Percentiles rank a stretch among this genome's conserved stretches.
These are phyloP conservation scores for Cymbopogon flexuosus DNA, from an alignment of 202 grass and related monocot species.

Conservation along the genomic window DNA sequence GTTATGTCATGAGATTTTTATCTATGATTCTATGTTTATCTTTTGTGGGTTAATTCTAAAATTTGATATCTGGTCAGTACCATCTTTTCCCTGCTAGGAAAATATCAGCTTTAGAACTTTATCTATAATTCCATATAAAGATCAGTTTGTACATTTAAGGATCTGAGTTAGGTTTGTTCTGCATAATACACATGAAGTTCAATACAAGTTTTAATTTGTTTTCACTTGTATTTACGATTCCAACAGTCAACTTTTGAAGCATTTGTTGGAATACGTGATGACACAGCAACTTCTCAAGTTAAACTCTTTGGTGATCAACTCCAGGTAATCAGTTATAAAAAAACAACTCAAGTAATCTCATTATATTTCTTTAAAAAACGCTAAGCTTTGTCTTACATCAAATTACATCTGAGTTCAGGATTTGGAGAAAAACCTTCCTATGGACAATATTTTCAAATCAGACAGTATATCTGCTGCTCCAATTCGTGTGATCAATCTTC, in stretches of 20 bases:
- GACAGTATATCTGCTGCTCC: conserved; percentile 75
- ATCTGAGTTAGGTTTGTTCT: conserved; percentile 5
- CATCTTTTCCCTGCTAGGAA: background rate
- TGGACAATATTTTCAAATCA: conserved; percentile 90
- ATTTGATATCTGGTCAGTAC: background rate
- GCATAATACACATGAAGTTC: background rate
- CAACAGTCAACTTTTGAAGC: conserved; percentile 84
- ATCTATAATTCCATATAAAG: background rate
- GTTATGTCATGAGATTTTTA: background rate
- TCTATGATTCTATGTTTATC: background rate
- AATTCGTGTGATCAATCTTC: conserved; percentile 87
- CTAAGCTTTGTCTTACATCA: conserved; percentile 23
- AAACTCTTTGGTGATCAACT: conserved; percentile 94
- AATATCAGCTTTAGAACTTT: background rate
- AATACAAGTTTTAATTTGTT: conserved; percentile 10
- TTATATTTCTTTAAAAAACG: conserved; percentile 13
- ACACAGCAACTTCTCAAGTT: conserved; percentile 80
- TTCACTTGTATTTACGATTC: conserved; percentile 22
- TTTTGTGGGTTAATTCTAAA: background rate
- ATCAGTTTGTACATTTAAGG: background rate
- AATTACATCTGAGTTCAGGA: conserved; percentile 43
- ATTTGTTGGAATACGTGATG: conserved; percentile 77
- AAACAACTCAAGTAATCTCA: background rate
- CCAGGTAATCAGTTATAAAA: conserved; percentile 30
- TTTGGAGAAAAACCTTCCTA: conserved; percentile 89